Evolutionary conservation across 305 asterid species (phyloP).

Genomic region (Andrographis paniculata): DNA sequence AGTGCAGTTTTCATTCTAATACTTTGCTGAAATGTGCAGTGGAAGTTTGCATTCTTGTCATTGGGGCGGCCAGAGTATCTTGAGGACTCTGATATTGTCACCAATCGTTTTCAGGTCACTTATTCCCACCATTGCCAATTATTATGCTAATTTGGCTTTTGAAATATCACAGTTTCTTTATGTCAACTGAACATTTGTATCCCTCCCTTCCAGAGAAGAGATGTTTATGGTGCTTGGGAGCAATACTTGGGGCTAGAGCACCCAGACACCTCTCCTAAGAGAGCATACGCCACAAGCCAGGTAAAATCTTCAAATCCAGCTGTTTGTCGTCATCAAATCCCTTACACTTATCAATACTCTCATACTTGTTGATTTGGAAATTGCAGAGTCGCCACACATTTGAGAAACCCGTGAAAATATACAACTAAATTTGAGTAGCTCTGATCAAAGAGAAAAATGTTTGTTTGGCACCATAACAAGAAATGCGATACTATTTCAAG

Average conservation of each 20-base stretch:
- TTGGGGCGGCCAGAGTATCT: slow-evolving; percentile 91
- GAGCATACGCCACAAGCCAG: too few species aligned
- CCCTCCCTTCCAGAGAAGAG: slow-evolving; percentile 66
- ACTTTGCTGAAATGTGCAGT: slow-evolving; percentile 27
- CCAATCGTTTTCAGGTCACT: slow-evolving; percentile 72
- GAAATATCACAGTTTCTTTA: background rate
- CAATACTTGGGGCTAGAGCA: slow-evolving; percentile 96
- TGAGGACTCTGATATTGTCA: slow-evolving; percentile 64
- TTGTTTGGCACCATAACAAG: too few species aligned
- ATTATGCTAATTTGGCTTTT: background rate
- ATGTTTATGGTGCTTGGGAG: slow-evolving; percentile 93
- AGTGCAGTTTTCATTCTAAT: slow-evolving; percentile 13
- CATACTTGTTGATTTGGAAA: background rate
- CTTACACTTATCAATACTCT: background rate
- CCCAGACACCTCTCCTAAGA: slow-evolving; percentile 70
- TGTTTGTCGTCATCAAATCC: too few species aligned
- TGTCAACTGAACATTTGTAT: slow-evolving; percentile 3
- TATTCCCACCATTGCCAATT: slow-evolving; percentile 15
- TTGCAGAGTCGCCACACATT: slow-evolving; percentile 76
- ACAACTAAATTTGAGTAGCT: slow-evolving; percentile 37
- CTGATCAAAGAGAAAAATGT: too few species aligned
- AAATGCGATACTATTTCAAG: slow-evolving; percentile 4
- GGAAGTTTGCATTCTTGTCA: slow-evolving; percentile 86
- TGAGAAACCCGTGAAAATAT: slow-evolving; percentile 79
- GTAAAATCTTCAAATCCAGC: too few species aligned